Percentiles rank a stretch among this genome's conserved stretches.
Conservation (phyloP, 2,329 filamentous ascomycete genomes). For the Beauveria australis region DNA sequence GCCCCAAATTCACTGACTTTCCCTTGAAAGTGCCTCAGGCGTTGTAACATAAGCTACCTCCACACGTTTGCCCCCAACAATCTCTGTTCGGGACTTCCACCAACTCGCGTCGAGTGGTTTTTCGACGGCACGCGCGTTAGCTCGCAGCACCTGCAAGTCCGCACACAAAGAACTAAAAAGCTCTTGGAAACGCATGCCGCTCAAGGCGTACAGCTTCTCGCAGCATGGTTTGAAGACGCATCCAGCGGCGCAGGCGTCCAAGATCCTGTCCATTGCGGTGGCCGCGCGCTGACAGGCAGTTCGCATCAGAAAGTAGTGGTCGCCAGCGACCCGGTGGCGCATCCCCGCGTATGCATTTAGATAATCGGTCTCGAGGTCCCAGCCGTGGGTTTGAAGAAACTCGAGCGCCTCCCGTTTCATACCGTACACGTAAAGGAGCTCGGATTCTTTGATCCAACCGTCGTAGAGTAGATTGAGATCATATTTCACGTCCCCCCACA, state of each 20-base stretch:
- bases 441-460: background rate
- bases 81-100: background rate
- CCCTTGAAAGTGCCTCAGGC: no score
- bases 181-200: background rate
- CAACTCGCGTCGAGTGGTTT: background rate
- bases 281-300: constrained; percentile 13
- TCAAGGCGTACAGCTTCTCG: background rate
- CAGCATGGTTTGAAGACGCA: background rate
- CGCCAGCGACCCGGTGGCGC: background rate
- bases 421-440: constrained; percentile 14
- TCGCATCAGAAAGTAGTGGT: constrained; percentile 8
- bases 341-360: constrained; percentile 17
- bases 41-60: background rate
- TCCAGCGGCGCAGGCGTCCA: background rate
- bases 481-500: background rate
- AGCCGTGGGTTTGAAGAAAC: constrained; percentile 5
- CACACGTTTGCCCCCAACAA: background rate
- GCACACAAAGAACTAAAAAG: background rate
- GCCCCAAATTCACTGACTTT: background rate
- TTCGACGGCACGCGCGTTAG: background rate
- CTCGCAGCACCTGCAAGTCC: rapidly evolving
- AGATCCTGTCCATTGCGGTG: constrained; percentile 9
- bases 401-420: constrained; percentile 4
- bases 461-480: background rate
- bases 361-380: constrained; percentile 13